phyloP scores from a whole-genome alignment of 192 early-diverging fungal species.

The Umbelopsis vinacea region DNA sequence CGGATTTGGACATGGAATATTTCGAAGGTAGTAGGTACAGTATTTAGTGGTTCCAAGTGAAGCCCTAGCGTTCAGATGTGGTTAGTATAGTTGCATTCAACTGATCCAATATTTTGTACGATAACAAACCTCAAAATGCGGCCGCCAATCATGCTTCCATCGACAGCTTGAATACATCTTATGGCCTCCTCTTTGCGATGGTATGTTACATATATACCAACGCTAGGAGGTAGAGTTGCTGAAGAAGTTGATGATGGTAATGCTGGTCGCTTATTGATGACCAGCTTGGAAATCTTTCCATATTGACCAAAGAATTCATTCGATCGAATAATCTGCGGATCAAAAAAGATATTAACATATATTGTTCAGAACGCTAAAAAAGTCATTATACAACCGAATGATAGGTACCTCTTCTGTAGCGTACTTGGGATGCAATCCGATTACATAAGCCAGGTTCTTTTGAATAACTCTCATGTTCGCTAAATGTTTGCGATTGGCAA shows the following conservation, averaged over 20 bases:
- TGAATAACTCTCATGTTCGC: constrained; percentile 90
- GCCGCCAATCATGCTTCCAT: constrained; percentile 88
- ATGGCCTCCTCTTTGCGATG: constrained; percentile 90
- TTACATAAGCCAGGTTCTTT: constrained; percentile 94
- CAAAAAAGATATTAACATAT: background rate
- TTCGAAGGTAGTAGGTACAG: constrained; percentile 94
- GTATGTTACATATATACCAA: constrained; percentile 95
- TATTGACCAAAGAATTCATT: constrained; percentile 98
- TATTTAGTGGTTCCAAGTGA: constrained; percentile 99
- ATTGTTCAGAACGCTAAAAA: background rate
- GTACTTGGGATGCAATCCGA: constrained; percentile 83
- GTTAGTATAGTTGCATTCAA: background rate
- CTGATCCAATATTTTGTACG: background rate
- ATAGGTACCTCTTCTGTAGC: constrained; percentile 81
- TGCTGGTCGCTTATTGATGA: constrained; percentile 80
- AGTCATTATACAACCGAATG: background rate
- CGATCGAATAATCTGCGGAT: constrained; percentile 63
- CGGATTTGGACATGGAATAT: constrained; percentile 89
- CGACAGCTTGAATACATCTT: constrained; percentile 91
- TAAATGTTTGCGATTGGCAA: constrained; percentile 70
- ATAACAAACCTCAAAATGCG: constrained; percentile 72
- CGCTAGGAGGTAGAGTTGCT: constrained; percentile 47
- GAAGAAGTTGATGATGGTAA: constrained; percentile 37
- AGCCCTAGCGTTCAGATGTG: constrained; percentile 57
- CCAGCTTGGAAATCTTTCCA: constrained; percentile 94